These are phyloP conservation scores for Barnettozyma californica DNA, from an alignment of 805 yeast genomes.

Conservation along the genomic window DNA sequence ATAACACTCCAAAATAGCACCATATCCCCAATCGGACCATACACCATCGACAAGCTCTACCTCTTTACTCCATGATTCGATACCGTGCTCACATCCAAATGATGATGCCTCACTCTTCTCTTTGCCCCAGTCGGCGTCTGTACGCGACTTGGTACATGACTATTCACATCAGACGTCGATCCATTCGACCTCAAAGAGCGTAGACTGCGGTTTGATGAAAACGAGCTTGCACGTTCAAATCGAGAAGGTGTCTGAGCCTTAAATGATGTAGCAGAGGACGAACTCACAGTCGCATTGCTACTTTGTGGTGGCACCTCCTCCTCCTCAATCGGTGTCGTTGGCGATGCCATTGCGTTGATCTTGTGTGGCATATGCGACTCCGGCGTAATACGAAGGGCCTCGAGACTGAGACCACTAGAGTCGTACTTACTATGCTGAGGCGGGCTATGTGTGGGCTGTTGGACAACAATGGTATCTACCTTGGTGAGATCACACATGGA, in stretches of 20 bases:
- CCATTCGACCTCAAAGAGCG: constrained; percentile 12
- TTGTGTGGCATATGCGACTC: background rate
- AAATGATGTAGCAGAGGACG: background rate
- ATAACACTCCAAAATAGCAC: background rate
- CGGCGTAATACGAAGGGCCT: background rate
- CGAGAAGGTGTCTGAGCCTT: background rate
- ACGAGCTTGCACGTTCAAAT: constrained; percentile 8
- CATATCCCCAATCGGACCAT: background rate
- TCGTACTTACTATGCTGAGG: background rate
- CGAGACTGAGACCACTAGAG: background rate
- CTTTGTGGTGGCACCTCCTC: background rate
- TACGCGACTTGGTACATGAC: background rate
- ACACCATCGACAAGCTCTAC: background rate
- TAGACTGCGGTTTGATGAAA: constrained; percentile 6
- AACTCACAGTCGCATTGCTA: background rate
- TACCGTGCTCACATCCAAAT: constrained; percentile 19
- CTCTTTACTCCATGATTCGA: constrained; percentile 9
- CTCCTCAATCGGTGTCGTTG: background rate
- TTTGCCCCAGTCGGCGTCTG: constrained; percentile 7
- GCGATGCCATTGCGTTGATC: background rate
- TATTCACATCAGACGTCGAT: constrained; percentile 2
- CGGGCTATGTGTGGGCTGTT: background rate
- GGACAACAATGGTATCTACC: background rate
- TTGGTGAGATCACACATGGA: background rate
- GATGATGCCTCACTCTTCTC: constrained; percentile 20